A percentile compares a stretch with the other conserved stretches of the same genome.
phyloP scores from a whole-genome alignment of 2,329 filamentous ascomycete species.

The Cytospora piceicola region DNA sequence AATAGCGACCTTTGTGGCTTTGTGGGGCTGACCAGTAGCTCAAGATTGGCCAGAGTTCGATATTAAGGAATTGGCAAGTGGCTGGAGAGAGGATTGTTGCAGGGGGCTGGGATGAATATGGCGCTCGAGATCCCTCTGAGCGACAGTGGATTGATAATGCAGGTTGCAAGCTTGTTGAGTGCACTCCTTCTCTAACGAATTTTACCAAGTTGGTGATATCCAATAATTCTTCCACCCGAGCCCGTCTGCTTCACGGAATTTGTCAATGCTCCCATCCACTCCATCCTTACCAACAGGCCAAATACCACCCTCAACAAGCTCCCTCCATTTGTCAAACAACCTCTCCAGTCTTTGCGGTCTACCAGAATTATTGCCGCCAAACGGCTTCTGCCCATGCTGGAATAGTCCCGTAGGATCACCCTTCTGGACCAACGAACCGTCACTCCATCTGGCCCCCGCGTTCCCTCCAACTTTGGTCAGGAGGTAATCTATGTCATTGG shows the following conservation, averaged over 20 bases:
- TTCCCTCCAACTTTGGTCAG: no score
- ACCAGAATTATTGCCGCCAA: background rate
- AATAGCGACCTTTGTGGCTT: no score
- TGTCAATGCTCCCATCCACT: slow-evolving; percentile 33
- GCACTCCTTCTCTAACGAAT: no score
- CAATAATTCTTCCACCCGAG: background rate
- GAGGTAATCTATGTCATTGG: no score
- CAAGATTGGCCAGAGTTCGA: no score
- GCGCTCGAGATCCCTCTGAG: no score
- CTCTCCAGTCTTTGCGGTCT: slow-evolving; percentile 31
- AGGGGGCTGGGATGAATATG: no score
- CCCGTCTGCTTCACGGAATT: slow-evolving; percentile 28
- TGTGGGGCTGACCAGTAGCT: no score
- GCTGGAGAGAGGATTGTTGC: no score
- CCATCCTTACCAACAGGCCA: slow-evolving; percentile 33
- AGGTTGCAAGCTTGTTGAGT: no score
- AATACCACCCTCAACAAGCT: slow-evolving; percentile 30
- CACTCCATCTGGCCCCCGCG: background rate
- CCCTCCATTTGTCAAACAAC: slow-evolving; percentile 30
- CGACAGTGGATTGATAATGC: no score
- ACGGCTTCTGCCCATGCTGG: background rate
- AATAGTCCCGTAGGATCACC: slow-evolving; percentile 1
- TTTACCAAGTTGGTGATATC: background rate
- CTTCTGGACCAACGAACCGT: background rate
- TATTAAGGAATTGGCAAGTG: no score